Base-by-base conservation (phyloP, 306 rosid genomes). In the Lathyrus aphaca region DNA sequence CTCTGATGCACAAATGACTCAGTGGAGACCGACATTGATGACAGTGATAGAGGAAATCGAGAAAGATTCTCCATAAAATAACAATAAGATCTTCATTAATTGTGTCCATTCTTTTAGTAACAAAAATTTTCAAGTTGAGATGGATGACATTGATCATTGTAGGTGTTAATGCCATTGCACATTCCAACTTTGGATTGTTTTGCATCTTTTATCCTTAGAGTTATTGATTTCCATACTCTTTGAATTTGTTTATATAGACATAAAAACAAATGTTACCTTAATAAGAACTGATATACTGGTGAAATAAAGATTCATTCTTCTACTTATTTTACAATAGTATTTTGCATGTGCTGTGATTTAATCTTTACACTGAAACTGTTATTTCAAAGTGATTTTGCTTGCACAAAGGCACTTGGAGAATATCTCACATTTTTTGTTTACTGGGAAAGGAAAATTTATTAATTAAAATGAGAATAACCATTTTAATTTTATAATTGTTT, bases 1-100 rank as follows among this genome's bases (percentile, higher is more conserved):
- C 85, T 74, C 84, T 16, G 84, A 85, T 37, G 77, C 77, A 64
- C 78, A 57, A 23, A 43, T 65, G 43, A 37, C 49, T 11, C 66
- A 81, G 61, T 73, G 81, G 79, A 82, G 88, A 77, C 48, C 38
- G 69, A 74, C 80, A 29, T 79, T 82, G 43, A 12, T 75, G 29
- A 23, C 23, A 10, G 51, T 85, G 84, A 83, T 88, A 6, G 88
- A 83, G 73, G 85, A 91, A 79, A 79, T 77, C 62, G 84, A 58
- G 77, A 82, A 74, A 66, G 63, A 27, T 61, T 73, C 82, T 77
- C 77, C 3, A 19, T 39, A 62, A 40, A 40, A 19, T 32, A 40
- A 6, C 6, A 62, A 18, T 19, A 39, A 18, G 3, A 39, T 39
- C 6, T 35, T 56, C 78, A 43, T 64, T 78, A 66, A 25, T 50